A percentile compares a stretch with the other conserved stretches of the same genome.
Conservation (phyloP, 2,329 filamentous ascomycete species). For the Aspergillus glaucus region DNA sequence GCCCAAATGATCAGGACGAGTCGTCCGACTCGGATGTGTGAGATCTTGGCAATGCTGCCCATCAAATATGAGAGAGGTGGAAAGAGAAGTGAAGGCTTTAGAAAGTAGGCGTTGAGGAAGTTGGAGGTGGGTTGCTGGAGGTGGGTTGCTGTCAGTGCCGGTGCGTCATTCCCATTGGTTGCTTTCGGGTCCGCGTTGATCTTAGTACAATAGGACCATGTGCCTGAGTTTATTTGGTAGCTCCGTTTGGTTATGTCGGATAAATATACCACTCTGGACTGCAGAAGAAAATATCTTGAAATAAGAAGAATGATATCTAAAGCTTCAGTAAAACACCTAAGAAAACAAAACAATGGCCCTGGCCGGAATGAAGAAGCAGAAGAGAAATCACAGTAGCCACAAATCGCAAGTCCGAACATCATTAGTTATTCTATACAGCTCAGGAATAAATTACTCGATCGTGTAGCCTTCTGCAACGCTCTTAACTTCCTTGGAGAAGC, state of each 20-base stretch:
- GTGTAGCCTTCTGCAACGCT: conserved; percentile 39
- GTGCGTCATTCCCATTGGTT: background rate
- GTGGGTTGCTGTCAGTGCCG: background rate
- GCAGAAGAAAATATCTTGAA: background rate
- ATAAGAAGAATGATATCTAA: background rate
- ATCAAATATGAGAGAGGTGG: background rate
- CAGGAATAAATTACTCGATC: conserved; percentile 34
- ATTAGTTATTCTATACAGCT: conserved; percentile 33
- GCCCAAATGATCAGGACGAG: conserved; percentile 11
- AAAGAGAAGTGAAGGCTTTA: background rate
- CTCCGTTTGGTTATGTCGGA: background rate
- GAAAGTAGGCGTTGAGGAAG: background rate
- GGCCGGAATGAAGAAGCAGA: conserved; percentile 10
- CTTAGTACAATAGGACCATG: background rate
- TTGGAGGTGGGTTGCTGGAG: background rate
- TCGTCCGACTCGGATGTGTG: background rate
- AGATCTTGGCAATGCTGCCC: background rate
- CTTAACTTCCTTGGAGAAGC: conserved; percentile 42
- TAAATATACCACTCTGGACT: background rate
- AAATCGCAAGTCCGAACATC: conserved; percentile 27
- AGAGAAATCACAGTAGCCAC: conserved; percentile 11
- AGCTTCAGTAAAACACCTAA: background rate
- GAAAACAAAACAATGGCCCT: conserved; percentile 12
- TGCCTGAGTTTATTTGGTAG: background rate
- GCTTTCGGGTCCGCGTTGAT: background rate